These are phyloP conservation scores for Penicillium alfredii DNA, from an alignment of 495 filamentous ascomycete genomes.

Conservation along the genomic window DNA sequence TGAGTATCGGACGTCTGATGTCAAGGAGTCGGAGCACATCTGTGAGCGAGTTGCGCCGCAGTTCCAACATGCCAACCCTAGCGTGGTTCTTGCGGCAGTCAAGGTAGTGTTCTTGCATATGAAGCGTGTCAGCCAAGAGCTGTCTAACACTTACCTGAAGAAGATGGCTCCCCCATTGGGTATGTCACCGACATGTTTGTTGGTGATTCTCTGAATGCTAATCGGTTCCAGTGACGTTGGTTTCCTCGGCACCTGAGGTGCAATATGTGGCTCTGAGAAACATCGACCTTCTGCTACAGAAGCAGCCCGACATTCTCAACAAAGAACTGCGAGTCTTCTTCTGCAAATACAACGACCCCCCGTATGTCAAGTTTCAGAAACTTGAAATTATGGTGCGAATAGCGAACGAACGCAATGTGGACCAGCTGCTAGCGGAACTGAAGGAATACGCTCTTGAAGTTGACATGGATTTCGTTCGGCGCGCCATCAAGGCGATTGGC, in stretches of 20 bases:
- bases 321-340: constrained; percentile 98
- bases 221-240: constrained; percentile 67
- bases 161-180: constrained; percentile 98
- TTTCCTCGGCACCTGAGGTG: constrained; percentile 92
- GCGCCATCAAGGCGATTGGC: constrained; percentile 90
- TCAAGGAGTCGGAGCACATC: constrained; percentile 97
- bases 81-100: constrained; percentile 92
- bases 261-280: constrained; percentile 96
- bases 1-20: constrained; percentile 76
- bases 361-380: constrained; percentile 95
- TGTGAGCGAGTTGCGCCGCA: constrained; percentile 94
- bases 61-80: constrained; percentile 97
- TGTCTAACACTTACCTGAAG: constrained; percentile 76
- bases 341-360: constrained; percentile 99
- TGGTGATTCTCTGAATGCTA: constrained; percentile 21
- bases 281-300: constrained; percentile 91
- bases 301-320: constrained; percentile 90
- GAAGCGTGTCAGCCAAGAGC: constrained; percentile 71
- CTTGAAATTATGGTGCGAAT: constrained; percentile 99
- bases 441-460: constrained; percentile 98
- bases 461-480: constrained; percentile 96
- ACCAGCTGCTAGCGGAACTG: constrained; percentile 87
- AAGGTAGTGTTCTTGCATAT: constrained; percentile 98
- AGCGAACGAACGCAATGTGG: constrained; percentile 94
- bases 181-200: constrained; percentile 29